Base-by-base conservation (phyloP, 371 early-diverging fungal species). In the Lichtheimia corymbifera region DNA sequence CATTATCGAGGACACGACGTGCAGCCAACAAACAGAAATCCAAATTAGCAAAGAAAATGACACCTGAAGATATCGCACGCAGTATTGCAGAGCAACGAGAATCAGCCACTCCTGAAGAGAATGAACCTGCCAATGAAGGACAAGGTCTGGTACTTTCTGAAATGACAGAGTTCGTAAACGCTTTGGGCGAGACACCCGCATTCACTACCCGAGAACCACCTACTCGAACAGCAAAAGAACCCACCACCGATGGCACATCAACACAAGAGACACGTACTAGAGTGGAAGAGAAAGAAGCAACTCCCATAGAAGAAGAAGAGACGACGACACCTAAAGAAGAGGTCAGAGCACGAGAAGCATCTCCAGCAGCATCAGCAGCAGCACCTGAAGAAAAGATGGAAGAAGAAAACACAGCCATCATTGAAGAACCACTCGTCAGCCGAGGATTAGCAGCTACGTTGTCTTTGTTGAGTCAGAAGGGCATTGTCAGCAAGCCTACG, bases 361-460 rank as follows among this genome's bases (percentile, higher is more conserved):
- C 41, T 5, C n/a, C 42, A 18, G 42, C 20, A 70, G 76, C 5
- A 72, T 71, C 13, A 61, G 65, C 1, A 70, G 78, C 20, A 67
- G 55, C 25, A 24, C 50, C 18, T 7, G 30, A 20, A 11, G 65
- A 65, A 43, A n/a, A 30, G 14, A 54, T 52, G 18, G 71, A 24
- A 56, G 62, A 63, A 17, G 66, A 69, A 9, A 50, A 30, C 6
- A 60, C 51, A 18, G 58, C 70, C 66, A 64, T 87, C 17, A 88
- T 83, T 47, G 92, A 93, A 57, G 96, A 97, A 63, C 93, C 93
- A 5, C 66, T 91, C 0, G 88, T 96, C 9, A 85, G 90, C 50
- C 62, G 74, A 14, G 96, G 97, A n/a, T 70, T 97, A 42, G 94
- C 88, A 13, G 92, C 94, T 0, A 93, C 97, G 0, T 65, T 97